Percentiles rank a stretch among this genome's conserved stretches.
phyloP scores from a whole-genome alignment of 2,329 filamentous ascomycete genomes.

The Cytospora mali region DNA sequence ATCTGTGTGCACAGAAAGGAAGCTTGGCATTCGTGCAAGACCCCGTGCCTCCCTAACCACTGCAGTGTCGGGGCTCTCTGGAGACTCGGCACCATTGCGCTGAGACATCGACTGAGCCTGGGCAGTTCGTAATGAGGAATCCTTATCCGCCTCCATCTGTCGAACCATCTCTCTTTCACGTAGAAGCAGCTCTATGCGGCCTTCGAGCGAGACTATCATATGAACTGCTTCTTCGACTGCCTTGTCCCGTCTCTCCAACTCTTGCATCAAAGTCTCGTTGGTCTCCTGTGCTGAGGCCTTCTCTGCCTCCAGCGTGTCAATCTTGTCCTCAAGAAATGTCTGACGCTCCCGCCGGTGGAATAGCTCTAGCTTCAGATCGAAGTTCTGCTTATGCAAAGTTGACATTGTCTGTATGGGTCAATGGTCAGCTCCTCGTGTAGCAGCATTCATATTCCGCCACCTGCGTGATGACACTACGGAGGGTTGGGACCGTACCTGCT shows the following conservation, averaged over 20 bases:
- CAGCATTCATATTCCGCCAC: too few relatives aligned
- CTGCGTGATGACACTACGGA: not conserved
- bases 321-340: conserved; percentile 57
- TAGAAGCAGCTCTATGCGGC: conserved; percentile 56
- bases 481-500: conserved; percentile 52
- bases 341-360: conserved; percentile 70
- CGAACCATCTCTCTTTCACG: conserved; percentile 57
- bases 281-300: conserved; percentile 57
- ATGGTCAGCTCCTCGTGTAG: conserved; percentile 1
- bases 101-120: conserved; percentile 37
- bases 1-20: conserved; percentile 61
- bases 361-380: conserved; percentile 73
- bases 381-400: conserved; percentile 73
- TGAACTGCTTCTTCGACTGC: conserved; percentile 71
- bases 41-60: conserved; percentile 32
- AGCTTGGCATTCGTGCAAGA: conserved; percentile 64
- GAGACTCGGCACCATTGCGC: conserved; percentile 30
- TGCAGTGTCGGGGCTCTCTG: conserved; percentile 12
- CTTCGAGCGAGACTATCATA: conserved; percentile 69
- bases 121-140: conserved; percentile 35
- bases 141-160: conserved; percentile 49
- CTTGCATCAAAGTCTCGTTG: conserved; percentile 58
- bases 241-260: conserved; percentile 67
- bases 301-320: conserved; percentile 58
- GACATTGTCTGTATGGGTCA: conserved; percentile 57